These are phyloP conservation scores for Ceratobasidium sp. DNA, from an alignment of 1,284 basidiomycete genomes.

Conservation along the genomic window DNA sequence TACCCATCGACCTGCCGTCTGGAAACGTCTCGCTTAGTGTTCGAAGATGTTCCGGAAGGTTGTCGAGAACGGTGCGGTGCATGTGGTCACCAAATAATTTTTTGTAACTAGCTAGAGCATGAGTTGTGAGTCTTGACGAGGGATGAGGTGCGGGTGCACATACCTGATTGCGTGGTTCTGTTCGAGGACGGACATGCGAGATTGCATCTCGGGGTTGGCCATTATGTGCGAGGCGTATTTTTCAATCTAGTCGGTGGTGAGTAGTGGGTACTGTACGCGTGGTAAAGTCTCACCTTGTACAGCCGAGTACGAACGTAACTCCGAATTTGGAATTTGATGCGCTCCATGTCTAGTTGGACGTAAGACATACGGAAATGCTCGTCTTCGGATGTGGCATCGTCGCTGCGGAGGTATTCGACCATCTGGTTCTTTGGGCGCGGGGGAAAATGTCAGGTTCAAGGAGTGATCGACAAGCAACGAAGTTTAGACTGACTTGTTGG, in stretches of 20 bases:
- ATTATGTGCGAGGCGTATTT: slow-evolving; percentile 84
- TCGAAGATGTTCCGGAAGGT: slow-evolving; percentile 79
- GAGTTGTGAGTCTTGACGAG: slow-evolving; percentile 1
- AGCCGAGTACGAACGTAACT: slow-evolving; percentile 88
- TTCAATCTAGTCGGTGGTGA: slow-evolving; percentile 73
- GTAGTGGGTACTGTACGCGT: neutral
- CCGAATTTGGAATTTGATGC: slow-evolving; percentile 89
- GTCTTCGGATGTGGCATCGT: slow-evolving; percentile 85
- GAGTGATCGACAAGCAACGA: neutral
- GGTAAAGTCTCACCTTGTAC: slow-evolving; percentile 72
- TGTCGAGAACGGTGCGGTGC: slow-evolving; percentile 64
- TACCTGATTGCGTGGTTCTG: slow-evolving; percentile 80
- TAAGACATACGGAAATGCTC: slow-evolving; percentile 92
- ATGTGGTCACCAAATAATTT: slow-evolving; percentile 29
- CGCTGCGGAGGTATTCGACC: slow-evolving; percentile 69
- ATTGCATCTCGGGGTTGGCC: slow-evolving; percentile 74
- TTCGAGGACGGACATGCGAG: slow-evolving; percentile 80
- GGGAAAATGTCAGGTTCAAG: neutral
- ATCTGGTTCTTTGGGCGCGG: slow-evolving; percentile 55
- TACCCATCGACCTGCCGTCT: slow-evolving; percentile 81
- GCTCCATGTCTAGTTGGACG: slow-evolving; percentile 92
- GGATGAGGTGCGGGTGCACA: slow-evolving; percentile 47
- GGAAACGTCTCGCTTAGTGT: slow-evolving; percentile 75
- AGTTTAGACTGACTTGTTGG: slow-evolving; percentile 73
- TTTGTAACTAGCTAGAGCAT: slow-evolving; percentile 19